These are phyloP conservation scores for Claviceps cyperi DNA, from an alignment of 2,329 filamentous ascomycete species.

Conservation along the genomic window DNA sequence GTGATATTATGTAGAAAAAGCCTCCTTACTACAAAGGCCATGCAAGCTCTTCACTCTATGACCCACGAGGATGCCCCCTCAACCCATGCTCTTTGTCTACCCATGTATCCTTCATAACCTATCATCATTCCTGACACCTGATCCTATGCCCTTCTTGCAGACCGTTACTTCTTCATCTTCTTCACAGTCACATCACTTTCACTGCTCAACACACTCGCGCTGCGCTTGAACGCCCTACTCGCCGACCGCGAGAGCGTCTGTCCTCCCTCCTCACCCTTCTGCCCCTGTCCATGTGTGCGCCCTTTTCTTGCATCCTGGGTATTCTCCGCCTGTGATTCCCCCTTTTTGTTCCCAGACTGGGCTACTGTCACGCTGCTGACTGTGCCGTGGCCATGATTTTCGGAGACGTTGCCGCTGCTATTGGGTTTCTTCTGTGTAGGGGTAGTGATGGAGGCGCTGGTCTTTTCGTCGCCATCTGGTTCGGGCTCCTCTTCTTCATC, in stretches of 20 bases:
- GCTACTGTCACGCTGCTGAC: conserved; percentile 2
- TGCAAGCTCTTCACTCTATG: no score
- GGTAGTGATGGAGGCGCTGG: background rate
- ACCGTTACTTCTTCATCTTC: conserved; percentile 34
- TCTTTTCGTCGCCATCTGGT: conserved; percentile 6
- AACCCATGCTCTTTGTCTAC: background rate
- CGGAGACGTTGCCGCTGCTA: conserved; percentile 8
- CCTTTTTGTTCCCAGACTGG: conserved; percentile 7
- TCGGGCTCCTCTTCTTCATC: background rate
- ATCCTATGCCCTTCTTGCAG: no score
- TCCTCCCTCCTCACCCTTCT: conserved; percentile 11
- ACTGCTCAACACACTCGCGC: conserved; percentile 65
- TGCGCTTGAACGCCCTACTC: conserved; percentile 52
- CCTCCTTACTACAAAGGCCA: no score
- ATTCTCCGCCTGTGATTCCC: background rate
- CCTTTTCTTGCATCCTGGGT: background rate
- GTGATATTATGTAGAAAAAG: no score
- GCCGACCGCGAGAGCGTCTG: conserved; percentile 18
- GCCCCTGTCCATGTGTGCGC: background rate
- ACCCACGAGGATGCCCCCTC: background rate
- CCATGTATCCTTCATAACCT: no score
- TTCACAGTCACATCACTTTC: conserved; percentile 50
- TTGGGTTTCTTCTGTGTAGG: conserved; percentile 7
- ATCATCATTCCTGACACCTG: no score
- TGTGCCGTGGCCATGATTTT: background rate